Evolutionary conservation across 2,329 filamentous ascomycete genomes (phyloP), one percentile per base, ranked within the genome.

Genomic region (Periconia digitata): DNA sequence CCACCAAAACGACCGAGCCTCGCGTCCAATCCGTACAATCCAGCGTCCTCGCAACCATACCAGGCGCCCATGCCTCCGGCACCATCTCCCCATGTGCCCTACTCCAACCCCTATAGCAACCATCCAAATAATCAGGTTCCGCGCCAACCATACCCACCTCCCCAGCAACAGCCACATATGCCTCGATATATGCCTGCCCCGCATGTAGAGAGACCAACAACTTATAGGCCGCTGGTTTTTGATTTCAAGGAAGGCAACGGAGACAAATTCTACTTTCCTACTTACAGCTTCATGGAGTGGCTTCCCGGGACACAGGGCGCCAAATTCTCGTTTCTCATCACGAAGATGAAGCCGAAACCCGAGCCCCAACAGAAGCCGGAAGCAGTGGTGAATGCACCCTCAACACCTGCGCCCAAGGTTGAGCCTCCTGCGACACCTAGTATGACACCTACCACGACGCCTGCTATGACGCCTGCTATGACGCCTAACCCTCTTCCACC

Each of bases 241-340:
- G 67, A 71, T 21, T 74, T 74, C 44, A 60, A 62, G 3, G 66
- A 72, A 43, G 69, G 68, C n/a, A 69, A 68, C 36, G 87, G 87
- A 39, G 89, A 92, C 66, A 82, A 88, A 21, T 92, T 89, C 64
- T 73, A 90, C 40, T 92, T 94, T 54, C 89, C 89, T 2, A 88
- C 85, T 56, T 86, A 88, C 64, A 88, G 85, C 68, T 86, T 92
- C 27, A 69, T 92, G 42, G 88, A 94, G 64, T 85, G 83, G 62
- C 74, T 85, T 1, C 76, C 78, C n/a, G 69, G 70, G 3, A 81
- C 81, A 2, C 81, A 83, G 43, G 79, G 85, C 48, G 80, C 89
- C 2, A 79, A 90, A 37, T 85, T 85, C 3, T 92, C 87, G 1
- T 94, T 92, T 63, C 75, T 94, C 10, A 84, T 92, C 50, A 86